A percentile compares a stretch with the other conserved stretches of the same genome.
Evolutionary conservation across 176 grass and related monocot species (phyloP).

Genomic region (Bolboschoenus planiculmis): DNA sequence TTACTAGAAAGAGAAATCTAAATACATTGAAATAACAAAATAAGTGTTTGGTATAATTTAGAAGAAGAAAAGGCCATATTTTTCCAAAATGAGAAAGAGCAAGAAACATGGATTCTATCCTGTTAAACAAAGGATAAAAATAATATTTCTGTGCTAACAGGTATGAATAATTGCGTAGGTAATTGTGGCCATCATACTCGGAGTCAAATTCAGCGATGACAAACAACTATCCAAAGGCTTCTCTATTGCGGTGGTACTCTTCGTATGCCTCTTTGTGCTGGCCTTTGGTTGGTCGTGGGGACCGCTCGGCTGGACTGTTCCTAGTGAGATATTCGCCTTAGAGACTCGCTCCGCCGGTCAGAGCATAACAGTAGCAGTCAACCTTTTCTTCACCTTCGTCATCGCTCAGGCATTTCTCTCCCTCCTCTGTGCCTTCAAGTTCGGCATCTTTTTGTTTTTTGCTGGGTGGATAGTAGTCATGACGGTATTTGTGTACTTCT

Average conservation of each 20-base stretch:
- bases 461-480: conserved; percentile 69
- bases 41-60: neutral
- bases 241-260: conserved; percentile 61
- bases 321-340: conserved; percentile 89
- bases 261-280: conserved; percentile 85
- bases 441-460: conserved; percentile 94
- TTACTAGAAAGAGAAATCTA: neutral
- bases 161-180: conserved; percentile 27
- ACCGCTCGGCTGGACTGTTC: conserved; percentile 79
- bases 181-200: conserved; percentile 71
- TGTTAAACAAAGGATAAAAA: neutral
- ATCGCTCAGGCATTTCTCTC: conserved; percentile 70
- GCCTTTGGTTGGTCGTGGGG: conserved; percentile 97
- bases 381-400: conserved; percentile 70
- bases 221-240: conserved; percentile 58
- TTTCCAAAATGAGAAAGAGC: neutral
- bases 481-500: conserved; percentile 62
- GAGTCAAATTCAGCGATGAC: conserved; percentile 52
- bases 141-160: neutral
- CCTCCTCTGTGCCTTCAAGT: conserved; percentile 69
- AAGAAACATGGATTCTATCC: neutral
- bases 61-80: too few species aligned
- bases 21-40: neutral
- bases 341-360: conserved; percentile 86
- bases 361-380: conserved; percentile 89